Percentiles rank a stretch among this genome's conserved stretches.
Conservation (phyloP, 192 early-diverging fungal genomes). For the Coemansia sp. region DNA sequence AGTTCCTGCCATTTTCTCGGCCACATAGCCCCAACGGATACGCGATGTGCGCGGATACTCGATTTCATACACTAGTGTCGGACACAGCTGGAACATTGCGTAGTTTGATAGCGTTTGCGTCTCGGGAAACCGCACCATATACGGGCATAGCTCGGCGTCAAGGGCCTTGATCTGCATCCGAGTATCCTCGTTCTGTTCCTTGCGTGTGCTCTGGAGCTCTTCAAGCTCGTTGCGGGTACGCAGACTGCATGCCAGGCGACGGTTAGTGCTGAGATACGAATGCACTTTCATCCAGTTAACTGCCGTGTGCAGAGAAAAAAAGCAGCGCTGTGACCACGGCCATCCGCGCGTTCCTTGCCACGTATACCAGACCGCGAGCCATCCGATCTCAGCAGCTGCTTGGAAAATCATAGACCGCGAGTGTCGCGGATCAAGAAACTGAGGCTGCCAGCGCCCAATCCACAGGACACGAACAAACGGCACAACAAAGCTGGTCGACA, state of each 20-base stretch:
- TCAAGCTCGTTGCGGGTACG: slow-evolving; percentile 16
- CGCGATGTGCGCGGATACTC: slow-evolving; percentile 85
- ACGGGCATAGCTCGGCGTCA: slow-evolving; percentile 58
- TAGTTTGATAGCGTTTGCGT: slow-evolving; percentile 85
- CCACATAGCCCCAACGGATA: slow-evolving; percentile 85
- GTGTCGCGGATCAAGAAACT: slow-evolving; percentile 24
- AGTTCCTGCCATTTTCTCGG: slow-evolving; percentile 77
- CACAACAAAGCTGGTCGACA: slow-evolving; percentile 64
- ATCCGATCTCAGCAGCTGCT: slow-evolving; percentile 59
- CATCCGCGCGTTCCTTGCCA: slow-evolving; percentile 69
- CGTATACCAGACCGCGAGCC: slow-evolving; percentile 59
- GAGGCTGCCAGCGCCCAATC: slow-evolving; percentile 27
- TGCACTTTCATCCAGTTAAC: slow-evolving; percentile 96
- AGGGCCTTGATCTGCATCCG: slow-evolving; percentile 52
- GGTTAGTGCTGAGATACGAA: slow-evolving; percentile 86
- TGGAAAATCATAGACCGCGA: slow-evolving; percentile 48
- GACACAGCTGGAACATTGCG: slow-evolving; percentile 82
- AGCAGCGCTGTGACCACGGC: slow-evolving; percentile 89
- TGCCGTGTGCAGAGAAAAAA: slow-evolving; percentile 82
- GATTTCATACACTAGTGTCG: slow-evolving; percentile 90
- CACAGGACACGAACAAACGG: slow-evolving; percentile 45
- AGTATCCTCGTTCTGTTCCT: slow-evolving; percentile 1
- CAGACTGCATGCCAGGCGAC: slow-evolving; percentile 59
- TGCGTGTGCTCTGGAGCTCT: slow-evolving; percentile 19
- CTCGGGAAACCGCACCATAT: slow-evolving; percentile 66